phyloP scores from a whole-genome alignment of 805 yeast genomes.

The Candida xiaguanensis region DNA sequence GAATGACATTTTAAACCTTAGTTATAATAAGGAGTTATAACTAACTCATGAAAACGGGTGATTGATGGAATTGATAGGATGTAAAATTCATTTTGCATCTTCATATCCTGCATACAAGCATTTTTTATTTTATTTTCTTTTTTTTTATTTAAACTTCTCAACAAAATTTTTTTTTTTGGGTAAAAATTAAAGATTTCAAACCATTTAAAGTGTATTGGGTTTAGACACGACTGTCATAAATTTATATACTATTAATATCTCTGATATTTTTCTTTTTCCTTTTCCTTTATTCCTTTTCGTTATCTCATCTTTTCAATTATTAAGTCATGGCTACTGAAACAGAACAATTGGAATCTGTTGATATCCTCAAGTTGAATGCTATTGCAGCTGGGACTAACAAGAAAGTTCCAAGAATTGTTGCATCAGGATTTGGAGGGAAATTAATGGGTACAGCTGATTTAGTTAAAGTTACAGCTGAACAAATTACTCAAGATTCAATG shows the following conservation, averaged over 20 bases:
- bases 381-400: slow-evolving; percentile 81
- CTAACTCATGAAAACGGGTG: background rate
- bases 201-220: no score
- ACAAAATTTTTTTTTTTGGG: slow-evolving; percentile 2
- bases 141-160: background rate
- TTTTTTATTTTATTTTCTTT: no score
- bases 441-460: slow-evolving; percentile 80
- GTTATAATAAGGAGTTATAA: background rate
- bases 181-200: background rate
- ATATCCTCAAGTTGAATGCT: slow-evolving; percentile 67
- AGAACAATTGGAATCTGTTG: slow-evolving; percentile 36
- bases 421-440: slow-evolving; percentile 70
- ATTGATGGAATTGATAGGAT: background rate
- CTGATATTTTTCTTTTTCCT: slow-evolving; percentile 1
- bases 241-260: no score
- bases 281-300: background rate
- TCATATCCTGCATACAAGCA: background rate
- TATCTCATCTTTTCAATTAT: background rate
- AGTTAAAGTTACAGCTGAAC: slow-evolving; percentile 65
- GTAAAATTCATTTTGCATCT: background rate
- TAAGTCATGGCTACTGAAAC: slow-evolving; percentile 7
- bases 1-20: no score
- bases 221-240: no score
- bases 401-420: slow-evolving; percentile 66
- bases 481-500: slow-evolving; percentile 50